Evolutionary conservation across 1,284 basidiomycete genomes (phyloP), one percentile per base, ranked within the genome.

Genomic region (Taiwanofungus camphoratus): DNA sequence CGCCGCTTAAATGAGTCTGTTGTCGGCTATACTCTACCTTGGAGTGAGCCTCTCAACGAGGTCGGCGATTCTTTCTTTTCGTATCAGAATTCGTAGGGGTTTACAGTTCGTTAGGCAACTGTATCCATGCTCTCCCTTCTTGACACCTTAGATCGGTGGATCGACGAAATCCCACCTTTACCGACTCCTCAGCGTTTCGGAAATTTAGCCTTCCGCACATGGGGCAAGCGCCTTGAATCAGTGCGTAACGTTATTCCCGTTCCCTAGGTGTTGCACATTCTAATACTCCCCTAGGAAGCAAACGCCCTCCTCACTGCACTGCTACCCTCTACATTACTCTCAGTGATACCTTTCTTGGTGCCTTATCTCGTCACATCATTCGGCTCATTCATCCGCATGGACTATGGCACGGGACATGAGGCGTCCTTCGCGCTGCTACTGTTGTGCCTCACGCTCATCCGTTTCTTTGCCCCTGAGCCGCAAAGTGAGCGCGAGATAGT

Each of bases 391-490:
- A 76, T 78, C 3, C 80, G 95, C 34, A 83, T 99, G 65, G 95
- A 99, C 68, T 99, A 98, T 59, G 96, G 95, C 1, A 93, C 92
- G 1, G 95, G 95, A 0, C 95, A 99, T 60, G 95, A 99, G 68
- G 76, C 89, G 0, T 84, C 87, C 0, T 97, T 96, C 59, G 77
- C 78, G 5, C 66, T 92, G n/a, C 85, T 87, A 48, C 71, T 97
- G 16, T 75, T 84, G 18, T 76, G 74, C 52, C 71, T 90, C 42
- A 68, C 76, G 15, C 73, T 87, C 26, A 59, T 82, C 23, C 74
- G 85, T 2, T 79, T 84, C 54, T 69, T 85, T 37, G 58, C 73
- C 16, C 75, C 78, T 1, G 56, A 60, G 11, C 68, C 70, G 3
- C 63, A 70, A 3, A 71, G 79, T 51, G 83, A 86, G 58, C 74